phyloP scores from a whole-genome alignment of 768 basidiomycete species.

The Mycena amicta region DNA sequence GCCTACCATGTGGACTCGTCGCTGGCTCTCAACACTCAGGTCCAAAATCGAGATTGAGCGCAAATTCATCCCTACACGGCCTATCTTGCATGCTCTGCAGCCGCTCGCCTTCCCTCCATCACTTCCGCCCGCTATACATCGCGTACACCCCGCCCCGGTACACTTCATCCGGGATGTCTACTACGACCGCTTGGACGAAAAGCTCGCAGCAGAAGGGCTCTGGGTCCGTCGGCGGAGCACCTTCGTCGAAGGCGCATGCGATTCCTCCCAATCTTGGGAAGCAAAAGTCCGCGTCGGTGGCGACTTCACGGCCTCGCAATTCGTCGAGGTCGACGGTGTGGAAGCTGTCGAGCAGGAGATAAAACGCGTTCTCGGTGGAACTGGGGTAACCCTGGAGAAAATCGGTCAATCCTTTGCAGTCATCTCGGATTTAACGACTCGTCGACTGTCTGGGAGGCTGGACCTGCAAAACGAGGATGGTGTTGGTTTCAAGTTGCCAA shows the following conservation, averaged over 20 bases:
- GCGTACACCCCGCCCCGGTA: neutral
- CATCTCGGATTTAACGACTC: conserved; percentile 15
- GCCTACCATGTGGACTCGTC: no score
- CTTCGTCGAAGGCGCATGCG: neutral
- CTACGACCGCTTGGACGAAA: conserved; percentile 10
- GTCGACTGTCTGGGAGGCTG: neutral
- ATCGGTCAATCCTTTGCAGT: conserved; percentile 3
- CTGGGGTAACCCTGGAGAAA: neutral
- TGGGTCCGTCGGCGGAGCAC: conserved; percentile 14
- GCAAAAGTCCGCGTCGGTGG: conserved; percentile 20
- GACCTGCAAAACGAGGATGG: neutral
- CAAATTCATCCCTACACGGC: conserved; percentile 13
- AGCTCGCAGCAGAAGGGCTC: conserved; percentile 3
- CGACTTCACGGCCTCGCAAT: conserved; percentile 17
- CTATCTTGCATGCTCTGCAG: conserved; percentile 6
- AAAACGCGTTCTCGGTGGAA: conserved; percentile 3
- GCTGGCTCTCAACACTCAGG: no score
- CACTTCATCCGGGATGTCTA: conserved; percentile 17
- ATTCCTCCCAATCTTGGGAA: conserved; percentile 8
- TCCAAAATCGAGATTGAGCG: conserved; percentile 16
- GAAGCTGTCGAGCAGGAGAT: conserved; percentile 17
- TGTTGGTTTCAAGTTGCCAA: neutral
- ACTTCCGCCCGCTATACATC: neutral
- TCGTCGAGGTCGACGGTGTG: conserved; percentile 16
- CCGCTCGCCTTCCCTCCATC: neutral